These are phyloP conservation scores for Penicillium crustosum DNA, from an alignment of 2,329 filamentous ascomycete species.

Conservation along the genomic window DNA sequence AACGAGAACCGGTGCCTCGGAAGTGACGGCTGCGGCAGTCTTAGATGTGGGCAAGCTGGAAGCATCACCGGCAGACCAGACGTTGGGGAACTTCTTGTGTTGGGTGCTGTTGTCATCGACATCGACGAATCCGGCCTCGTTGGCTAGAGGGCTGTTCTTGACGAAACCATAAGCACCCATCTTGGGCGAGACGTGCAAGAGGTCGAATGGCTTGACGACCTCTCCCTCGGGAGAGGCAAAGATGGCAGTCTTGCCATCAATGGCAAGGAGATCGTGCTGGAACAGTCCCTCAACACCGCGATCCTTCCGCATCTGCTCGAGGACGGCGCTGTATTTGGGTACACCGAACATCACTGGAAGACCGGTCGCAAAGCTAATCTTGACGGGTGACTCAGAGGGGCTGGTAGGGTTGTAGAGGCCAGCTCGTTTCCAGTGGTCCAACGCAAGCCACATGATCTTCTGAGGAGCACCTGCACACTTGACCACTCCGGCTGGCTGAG, in stretches of 20 bases:
- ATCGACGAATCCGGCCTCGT: slow-evolving; percentile 59
- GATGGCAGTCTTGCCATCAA: slow-evolving; percentile 55
- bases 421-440: slow-evolving; percentile 58
- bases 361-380: slow-evolving; percentile 58
- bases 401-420: slow-evolving; percentile 52
- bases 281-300: slow-evolving; percentile 60
- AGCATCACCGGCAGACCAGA: slow-evolving; percentile 61
- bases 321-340: slow-evolving; percentile 57
- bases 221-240: slow-evolving; percentile 50
- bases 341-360: slow-evolving; percentile 61
- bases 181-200: slow-evolving; percentile 60
- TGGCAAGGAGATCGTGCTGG: slow-evolving; percentile 56
- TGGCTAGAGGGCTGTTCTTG: slow-evolving; percentile 55
- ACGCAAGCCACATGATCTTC: slow-evolving; percentile 62
- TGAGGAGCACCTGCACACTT: slow-evolving; percentile 64
- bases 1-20: slow-evolving; percentile 54
- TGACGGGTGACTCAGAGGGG: slow-evolving; percentile 46
- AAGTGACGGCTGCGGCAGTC: slow-evolving; percentile 55
- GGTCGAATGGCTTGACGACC: slow-evolving; percentile 53
- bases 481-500: slow-evolving; percentile 58
- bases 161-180: slow-evolving; percentile 59
- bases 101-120: slow-evolving; percentile 55
- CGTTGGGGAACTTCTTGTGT: slow-evolving; percentile 56
- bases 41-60: slow-evolving; percentile 61
- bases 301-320: slow-evolving; percentile 56